These are phyloP conservation scores for Glomus cerebriforme DNA, from an alignment of 192 early-diverging fungal genomes.

Conservation along the genomic window DNA sequence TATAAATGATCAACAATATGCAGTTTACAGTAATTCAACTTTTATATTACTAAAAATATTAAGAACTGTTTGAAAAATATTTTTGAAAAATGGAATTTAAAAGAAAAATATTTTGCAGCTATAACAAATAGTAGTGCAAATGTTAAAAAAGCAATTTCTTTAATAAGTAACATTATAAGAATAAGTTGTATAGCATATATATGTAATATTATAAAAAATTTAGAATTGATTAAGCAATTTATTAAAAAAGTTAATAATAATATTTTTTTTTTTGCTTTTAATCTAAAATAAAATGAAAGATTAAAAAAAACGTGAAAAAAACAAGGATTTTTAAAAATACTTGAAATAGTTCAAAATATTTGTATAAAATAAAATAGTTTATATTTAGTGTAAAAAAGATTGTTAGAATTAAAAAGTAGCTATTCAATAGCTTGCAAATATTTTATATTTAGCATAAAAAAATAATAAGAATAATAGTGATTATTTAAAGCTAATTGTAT, in stretches of 20 bases:
- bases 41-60: not conserved
- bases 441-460: not conserved
- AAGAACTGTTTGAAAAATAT: not conserved
- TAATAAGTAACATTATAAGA: not conserved
- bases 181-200: not conserved
- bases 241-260: not conserved
- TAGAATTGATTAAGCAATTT: not conserved
- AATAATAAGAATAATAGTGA: not conserved
- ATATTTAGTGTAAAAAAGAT: not conserved
- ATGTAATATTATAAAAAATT: not conserved
- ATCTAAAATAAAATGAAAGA: not conserved
- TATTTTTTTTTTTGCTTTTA: not conserved
- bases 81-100: not conserved
- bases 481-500: not conserved
- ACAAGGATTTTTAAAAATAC: not conserved
- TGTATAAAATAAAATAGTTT: not conserved
- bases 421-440: not conserved
- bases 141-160: not conserved
- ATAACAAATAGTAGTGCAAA: not conserved
- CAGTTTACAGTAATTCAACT: no score
- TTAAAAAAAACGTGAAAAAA: not conserved
- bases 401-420: not conserved
- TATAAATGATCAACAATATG: no score
- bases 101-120: not conserved
- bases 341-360: not conserved